Conservation (phyloP, 805 yeast species). For the Brettanomyces bruxellensis region DNA sequence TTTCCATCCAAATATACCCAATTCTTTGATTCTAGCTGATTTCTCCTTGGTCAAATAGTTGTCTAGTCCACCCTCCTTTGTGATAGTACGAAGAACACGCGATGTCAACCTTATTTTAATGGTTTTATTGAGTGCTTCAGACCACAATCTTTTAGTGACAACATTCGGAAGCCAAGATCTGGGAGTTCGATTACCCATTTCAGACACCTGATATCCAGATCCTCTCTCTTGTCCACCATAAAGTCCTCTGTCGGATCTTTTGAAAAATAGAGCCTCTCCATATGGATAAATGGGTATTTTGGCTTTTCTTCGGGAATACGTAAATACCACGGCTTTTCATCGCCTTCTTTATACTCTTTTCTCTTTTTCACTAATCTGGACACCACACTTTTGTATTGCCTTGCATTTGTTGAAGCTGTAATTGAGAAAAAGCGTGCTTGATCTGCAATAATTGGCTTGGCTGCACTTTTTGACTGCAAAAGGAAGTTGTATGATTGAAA, state of each 20-base stretch:
- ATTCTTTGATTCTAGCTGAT: slow-evolving; percentile 81
- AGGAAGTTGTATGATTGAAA: too few relatives aligned
- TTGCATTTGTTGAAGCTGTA: slow-evolving; percentile 11
- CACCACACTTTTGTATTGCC: slow-evolving; percentile 33
- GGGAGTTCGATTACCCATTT: slow-evolving; percentile 61
- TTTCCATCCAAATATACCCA: slow-evolving; percentile 91
- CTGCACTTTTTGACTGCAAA: too few relatives aligned
- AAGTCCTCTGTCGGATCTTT: slow-evolving; percentile 79
- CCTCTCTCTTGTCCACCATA: slow-evolving; percentile 83
- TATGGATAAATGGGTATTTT: slow-evolving; percentile 60
- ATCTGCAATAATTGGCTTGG: too few relatives aligned
- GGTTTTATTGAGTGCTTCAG: slow-evolving; percentile 58
- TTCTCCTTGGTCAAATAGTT: slow-evolving; percentile 80
- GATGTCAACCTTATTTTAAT: slow-evolving; percentile 61
- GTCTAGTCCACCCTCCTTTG: slow-evolving; percentile 93
- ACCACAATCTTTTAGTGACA: slow-evolving; percentile 69
- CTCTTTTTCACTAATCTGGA: slow-evolving; percentile 35
- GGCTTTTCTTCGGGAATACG: slow-evolving; percentile 35
- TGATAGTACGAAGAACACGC: slow-evolving; percentile 75
- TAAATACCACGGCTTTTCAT: slow-evolving; percentile 32
- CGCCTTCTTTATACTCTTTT: slow-evolving; percentile 45
- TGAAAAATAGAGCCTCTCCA: slow-evolving; percentile 69
- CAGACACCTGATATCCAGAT: slow-evolving; percentile 72
- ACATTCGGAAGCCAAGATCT: slow-evolving; percentile 79
- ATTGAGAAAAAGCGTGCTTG: slow-evolving; percentile 17